Percentiles rank a stretch among this genome's conserved stretches.
Conservation (phyloP, 2,329 filamentous ascomycete species). For the Fusarium graminum region DNA sequence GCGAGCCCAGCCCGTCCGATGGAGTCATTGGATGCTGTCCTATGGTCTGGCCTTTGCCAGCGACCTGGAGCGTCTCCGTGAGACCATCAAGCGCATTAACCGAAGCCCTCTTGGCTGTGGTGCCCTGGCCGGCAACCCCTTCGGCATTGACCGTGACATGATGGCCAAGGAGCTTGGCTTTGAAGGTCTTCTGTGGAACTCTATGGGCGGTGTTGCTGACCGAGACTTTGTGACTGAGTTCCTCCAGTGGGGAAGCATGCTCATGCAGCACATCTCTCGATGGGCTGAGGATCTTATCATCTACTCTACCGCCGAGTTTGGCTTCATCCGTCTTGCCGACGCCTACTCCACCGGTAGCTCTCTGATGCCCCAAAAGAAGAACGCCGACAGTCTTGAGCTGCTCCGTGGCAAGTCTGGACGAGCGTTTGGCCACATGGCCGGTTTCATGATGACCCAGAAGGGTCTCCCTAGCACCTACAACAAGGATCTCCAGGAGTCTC, state of each 20-base stretch:
- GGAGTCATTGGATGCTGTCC: slow-evolving; percentile 44
- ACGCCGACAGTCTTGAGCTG: slow-evolving; percentile 45
- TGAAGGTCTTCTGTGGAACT: slow-evolving; percentile 75
- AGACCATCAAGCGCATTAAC: slow-evolving; percentile 45
- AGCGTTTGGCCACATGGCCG: slow-evolving; percentile 60
- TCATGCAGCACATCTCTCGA: slow-evolving; percentile 78
- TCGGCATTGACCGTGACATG: slow-evolving; percentile 50
- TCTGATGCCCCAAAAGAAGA: slow-evolving; percentile 44
- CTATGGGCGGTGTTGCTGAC: slow-evolving; percentile 76
- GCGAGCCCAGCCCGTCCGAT: slow-evolving; percentile 46
- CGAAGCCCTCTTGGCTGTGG: slow-evolving; percentile 48
- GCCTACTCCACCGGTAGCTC: slow-evolving; percentile 42
- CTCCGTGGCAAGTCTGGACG: slow-evolving; percentile 49
- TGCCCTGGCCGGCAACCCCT: slow-evolving; percentile 48
- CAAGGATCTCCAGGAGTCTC: slow-evolving; percentile 82
- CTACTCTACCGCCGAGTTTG: slow-evolving; percentile 46
- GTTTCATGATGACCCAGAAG: slow-evolving; percentile 72
- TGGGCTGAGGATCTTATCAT: slow-evolving; percentile 82
- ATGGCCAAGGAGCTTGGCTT: slow-evolving; percentile 76
- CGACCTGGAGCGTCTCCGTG: slow-evolving; percentile 47
- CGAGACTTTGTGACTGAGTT: slow-evolving; percentile 79
- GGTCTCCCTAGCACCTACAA: slow-evolving; percentile 81
- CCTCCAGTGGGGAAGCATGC: slow-evolving; percentile 76
- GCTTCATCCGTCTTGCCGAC: slow-evolving; percentile 42
- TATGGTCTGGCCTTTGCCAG: slow-evolving; percentile 42